Conservation (phyloP, 1,139 yeast genomes). For the Debaryomyces subglobosus region DNA sequence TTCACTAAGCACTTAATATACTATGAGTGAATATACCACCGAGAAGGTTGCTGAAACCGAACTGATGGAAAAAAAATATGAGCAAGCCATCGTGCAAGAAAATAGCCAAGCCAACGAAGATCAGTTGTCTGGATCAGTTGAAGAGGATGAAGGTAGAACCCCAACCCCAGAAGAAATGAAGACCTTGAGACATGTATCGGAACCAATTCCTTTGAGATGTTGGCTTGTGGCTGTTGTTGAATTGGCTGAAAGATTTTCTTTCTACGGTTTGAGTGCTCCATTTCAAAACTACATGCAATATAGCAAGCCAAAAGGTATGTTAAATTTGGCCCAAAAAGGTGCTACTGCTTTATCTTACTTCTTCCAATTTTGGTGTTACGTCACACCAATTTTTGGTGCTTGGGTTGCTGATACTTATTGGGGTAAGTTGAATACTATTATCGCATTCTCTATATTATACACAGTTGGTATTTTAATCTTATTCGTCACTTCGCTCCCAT, state of each 20-base stretch:
- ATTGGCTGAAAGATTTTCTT: constrained; percentile 82
- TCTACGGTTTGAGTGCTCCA: constrained; percentile 76
- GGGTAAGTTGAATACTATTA: constrained; percentile 74
- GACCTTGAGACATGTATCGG: constrained; percentile 46
- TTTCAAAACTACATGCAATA: constrained; percentile 79
- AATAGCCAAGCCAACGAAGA: background rate
- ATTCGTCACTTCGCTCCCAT: constrained; percentile 73
- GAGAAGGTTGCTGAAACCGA: background rate
- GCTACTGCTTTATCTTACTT: constrained; percentile 78
- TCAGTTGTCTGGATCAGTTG: background rate
- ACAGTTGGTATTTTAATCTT: constrained; percentile 64
- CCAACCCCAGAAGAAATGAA: constrained; percentile 46
- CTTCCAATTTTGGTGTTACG: constrained; percentile 82
- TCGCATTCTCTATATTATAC: constrained; percentile 61
- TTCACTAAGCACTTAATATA: background rate
- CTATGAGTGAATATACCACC: background rate
- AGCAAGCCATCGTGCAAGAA: background rate
- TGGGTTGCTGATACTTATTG: constrained; percentile 72
- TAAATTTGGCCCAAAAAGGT: constrained; percentile 61
- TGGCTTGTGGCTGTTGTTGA: constrained; percentile 81
- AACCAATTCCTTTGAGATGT: constrained; percentile 47
- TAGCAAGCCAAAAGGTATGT: constrained; percentile 58
- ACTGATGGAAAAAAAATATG: background rate
- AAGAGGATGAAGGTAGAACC: constrained; percentile 30
- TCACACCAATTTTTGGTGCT: constrained; percentile 80